These are phyloP conservation scores for Boletus vinaceobasis DNA, from an alignment of 768 basidiomycete species.

Conservation along the genomic window DNA sequence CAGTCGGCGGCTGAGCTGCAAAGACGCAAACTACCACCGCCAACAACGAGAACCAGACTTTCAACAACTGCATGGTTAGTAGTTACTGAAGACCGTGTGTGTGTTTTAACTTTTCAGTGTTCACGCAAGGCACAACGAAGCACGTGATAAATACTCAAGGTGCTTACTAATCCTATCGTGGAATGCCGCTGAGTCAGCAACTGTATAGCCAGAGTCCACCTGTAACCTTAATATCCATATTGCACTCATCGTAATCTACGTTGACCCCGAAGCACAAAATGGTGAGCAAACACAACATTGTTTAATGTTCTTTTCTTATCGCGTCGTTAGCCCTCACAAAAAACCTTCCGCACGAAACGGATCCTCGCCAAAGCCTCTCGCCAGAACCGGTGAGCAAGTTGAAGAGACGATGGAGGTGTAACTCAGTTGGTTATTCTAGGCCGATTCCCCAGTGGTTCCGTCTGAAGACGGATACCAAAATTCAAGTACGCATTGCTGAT, in stretches of 20 bases:
- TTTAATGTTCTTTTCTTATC: background rate
- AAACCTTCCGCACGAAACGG: constrained; percentile 95
- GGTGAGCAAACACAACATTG: constrained; percentile 35
- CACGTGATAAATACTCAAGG: constrained; percentile 1
- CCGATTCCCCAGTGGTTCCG: constrained; percentile 99
- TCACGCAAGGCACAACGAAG: background rate
- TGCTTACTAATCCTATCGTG: constrained; percentile 6
- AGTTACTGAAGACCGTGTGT: background rate
- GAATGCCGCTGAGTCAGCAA: constrained; percentile 33
- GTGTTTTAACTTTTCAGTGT: no score
- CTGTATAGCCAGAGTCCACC: constrained; percentile 37
- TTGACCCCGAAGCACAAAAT: constrained; percentile 43
- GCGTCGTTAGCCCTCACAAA: constrained; percentile 86
- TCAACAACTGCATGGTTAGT: constrained; percentile 51
- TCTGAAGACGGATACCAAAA: constrained; percentile 93
- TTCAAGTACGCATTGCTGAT: constrained; percentile 54
- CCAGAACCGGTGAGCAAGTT: constrained; percentile 80
- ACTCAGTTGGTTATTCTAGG: constrained; percentile 37
- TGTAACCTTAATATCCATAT: constrained; percentile 34
- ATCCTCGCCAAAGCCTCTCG: constrained; percentile 93
- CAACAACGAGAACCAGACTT: constrained; percentile 44
- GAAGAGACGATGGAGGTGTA: background rate
- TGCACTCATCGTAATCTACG: constrained; percentile 19
- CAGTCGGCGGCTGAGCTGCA: constrained; percentile 47
- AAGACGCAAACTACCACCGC: constrained; percentile 46